Base-by-base conservation (phyloP, 176 grass and related monocot genomes). In the Paspalum vaginatum region DNA sequence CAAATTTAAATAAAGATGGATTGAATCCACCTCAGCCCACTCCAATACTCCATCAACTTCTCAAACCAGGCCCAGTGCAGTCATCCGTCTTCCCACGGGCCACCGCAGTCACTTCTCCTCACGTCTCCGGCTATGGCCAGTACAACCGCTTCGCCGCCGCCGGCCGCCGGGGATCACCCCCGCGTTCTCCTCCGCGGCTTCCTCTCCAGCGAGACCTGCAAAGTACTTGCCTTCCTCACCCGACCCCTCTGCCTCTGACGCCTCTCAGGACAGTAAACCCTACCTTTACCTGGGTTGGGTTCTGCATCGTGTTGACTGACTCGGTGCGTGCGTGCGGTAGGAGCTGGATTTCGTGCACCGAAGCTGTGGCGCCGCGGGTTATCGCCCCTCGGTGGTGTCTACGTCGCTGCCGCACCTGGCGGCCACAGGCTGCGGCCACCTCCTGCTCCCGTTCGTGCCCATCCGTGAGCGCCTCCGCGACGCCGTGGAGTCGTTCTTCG, bases 291-390 rank as follows among this genome's bases (percentile, higher is more conserved):
- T 83, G 64, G 71, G 27, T 63, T 42, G 25, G 74, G 68, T 61
- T 78, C 22, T 38, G 40, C 52, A 18, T 66, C 20, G 63, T 16
- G 16, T 40, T 56, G 68, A 72, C 46, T 53, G 67, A 80, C 54
- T 2, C 25, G 55, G 65, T 32, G 61, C 18, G 37, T 25, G 56
- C 20, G 37, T 41, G 8, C 32, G 68, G 68, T 38, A 97, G 95
- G 95, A 98, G 75, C 73, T 98, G 85, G 92, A 94, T 70, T 95
- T 98, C 81, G 85, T 98, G 70, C 92, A 94, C 65, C 86, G 83
- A 78, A 98, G 92, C 78, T 94, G 90, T 56, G 80, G 82, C 13
- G 77, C 92, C 26, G 90, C 72, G 45, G 92, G 95, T 0, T 98
- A 98, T 64, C 83, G 92, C 32, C 88, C 92, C 26, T 88, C 85